phyloP scores from a whole-genome alignment of 2,329 filamentous ascomycete species.

The Aspergillus quadricinctus region DNA sequence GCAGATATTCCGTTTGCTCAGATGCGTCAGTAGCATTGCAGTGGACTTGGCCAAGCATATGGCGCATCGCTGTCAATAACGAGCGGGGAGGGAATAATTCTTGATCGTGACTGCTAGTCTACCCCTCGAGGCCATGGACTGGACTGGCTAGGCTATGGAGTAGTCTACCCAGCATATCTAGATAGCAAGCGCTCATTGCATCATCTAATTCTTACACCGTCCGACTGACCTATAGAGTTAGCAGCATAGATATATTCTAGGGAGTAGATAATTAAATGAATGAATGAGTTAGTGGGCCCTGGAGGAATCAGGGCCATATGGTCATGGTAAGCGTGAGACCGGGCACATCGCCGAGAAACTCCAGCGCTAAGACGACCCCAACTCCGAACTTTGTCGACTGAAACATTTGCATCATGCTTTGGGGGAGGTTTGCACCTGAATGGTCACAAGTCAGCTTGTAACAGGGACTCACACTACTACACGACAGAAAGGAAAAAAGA shows the following conservation, averaged over 20 bases:
- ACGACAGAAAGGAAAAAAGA: neutral
- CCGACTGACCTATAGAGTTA: neutral
- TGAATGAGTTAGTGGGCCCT: slow-evolving; percentile 12
- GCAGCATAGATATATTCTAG: too few relatives aligned
- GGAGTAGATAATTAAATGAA: neutral
- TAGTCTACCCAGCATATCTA: too few relatives aligned
- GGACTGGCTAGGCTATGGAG: neutral
- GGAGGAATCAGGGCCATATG: slow-evolving; percentile 17
- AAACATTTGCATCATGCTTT: neutral
- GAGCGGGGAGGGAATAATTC: neutral
- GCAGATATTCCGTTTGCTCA: neutral
- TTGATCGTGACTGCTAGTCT: too few relatives aligned
- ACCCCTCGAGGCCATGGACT: neutral
- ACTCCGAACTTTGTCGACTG: neutral
- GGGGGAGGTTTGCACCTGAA: neutral
- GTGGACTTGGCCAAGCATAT: neutral
- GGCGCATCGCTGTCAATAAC: neutral
- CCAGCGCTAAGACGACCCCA: neutral
- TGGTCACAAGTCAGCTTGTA: neutral
- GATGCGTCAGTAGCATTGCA: neutral
- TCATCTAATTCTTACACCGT: neutral
- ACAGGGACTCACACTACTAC: neutral
- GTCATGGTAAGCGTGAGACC: slow-evolving; percentile 14
- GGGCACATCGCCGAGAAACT: neutral
- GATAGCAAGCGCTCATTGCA: neutral